Percentiles rank a stretch among this genome's conserved stretches.
phyloP scores from a whole-genome alignment of 192 early-diverging fungal genomes.

The Umbelopsis ramanniana region DNA sequence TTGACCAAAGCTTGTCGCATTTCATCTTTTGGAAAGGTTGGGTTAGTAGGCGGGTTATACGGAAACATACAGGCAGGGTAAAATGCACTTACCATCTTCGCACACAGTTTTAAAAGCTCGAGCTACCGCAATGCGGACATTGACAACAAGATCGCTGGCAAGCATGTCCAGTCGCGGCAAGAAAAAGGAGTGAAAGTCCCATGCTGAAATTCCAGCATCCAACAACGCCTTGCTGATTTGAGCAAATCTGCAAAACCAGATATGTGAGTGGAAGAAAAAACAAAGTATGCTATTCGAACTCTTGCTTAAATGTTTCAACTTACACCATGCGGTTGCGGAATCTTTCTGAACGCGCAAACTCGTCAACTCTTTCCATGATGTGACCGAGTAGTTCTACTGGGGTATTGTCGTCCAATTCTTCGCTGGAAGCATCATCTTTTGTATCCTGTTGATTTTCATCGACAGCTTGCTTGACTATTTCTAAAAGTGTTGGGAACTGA shows the following conservation, averaged over 20 bases:
- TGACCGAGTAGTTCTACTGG: slow-evolving; percentile 36
- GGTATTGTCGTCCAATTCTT: slow-evolving; percentile 37
- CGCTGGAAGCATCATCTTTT: slow-evolving; percentile 37
- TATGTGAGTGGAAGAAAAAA: not conserved
- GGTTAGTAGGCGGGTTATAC: not conserved
- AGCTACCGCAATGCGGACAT: slow-evolving; percentile 75
- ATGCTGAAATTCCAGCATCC: slow-evolving; percentile 58
- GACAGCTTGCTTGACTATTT: slow-evolving; percentile 41
- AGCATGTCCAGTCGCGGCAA: slow-evolving; percentile 62
- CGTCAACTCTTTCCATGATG: slow-evolving; percentile 44
- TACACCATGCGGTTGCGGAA: slow-evolving; percentile 61
- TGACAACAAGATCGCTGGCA: slow-evolving; percentile 65
- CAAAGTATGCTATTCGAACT: not conserved
- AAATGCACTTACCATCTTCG: slow-evolving; percentile 35
- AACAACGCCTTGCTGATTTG: slow-evolving; percentile 74
- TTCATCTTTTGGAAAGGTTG: not conserved
- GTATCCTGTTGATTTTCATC: slow-evolving; percentile 33
- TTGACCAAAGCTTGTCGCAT: slow-evolving; percentile 16
- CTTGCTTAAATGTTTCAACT: slow-evolving; percentile 42
- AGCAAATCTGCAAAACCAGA: slow-evolving; percentile 56
- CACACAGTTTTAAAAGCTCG: slow-evolving; percentile 50
- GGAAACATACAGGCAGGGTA: not conserved
- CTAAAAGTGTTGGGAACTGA: slow-evolving; percentile 49
- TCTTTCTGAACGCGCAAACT: slow-evolving; percentile 52
- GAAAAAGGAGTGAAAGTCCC: slow-evolving; percentile 73